Evolutionary conservation across 306 rosid species (phyloP).

Genomic region (Cicer judaicum): DNA sequence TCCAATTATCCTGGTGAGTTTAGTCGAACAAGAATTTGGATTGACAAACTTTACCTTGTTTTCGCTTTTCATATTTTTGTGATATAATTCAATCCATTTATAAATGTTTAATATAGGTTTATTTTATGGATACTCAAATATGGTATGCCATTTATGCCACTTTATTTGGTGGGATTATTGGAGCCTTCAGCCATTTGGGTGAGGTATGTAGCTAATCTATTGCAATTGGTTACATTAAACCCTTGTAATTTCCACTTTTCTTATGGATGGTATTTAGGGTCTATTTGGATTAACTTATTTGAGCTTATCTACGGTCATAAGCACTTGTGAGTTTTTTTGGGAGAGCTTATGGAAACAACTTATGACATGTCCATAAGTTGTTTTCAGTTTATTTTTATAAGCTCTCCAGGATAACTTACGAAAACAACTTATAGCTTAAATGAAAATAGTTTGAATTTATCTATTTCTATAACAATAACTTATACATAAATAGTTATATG

Average conservation of each 20-base stretch:
- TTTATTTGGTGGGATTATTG: constrained; percentile 87
- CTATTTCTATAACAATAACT: no score
- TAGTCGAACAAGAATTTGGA: constrained; percentile 26
- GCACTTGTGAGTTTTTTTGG: no score
- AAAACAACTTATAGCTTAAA: no score
- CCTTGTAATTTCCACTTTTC: constrained; percentile 24
- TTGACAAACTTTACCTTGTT: constrained; percentile 16
- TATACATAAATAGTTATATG: no score
- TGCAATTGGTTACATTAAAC: constrained; percentile 11
- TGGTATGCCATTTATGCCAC: constrained; percentile 98
- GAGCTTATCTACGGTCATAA: no score
- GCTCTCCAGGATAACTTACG: no score
- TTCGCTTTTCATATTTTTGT: constrained; percentile 36
- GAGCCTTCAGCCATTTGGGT: constrained; percentile 98
- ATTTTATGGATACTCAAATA: constrained; percentile 97
- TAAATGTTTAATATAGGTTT: constrained; percentile 67
- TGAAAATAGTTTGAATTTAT: no score
- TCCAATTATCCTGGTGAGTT: constrained; percentile 92
- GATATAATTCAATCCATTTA: constrained; percentile 23
- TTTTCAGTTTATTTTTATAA: no score
- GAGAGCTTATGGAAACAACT: no score
- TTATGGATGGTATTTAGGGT: neutral
- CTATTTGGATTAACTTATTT: no score
- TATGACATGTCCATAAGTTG: no score
- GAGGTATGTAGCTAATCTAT: constrained; percentile 71